Conservation (phyloP, 768 basidiomycete genomes). For the Trametes cingulata region DNA sequence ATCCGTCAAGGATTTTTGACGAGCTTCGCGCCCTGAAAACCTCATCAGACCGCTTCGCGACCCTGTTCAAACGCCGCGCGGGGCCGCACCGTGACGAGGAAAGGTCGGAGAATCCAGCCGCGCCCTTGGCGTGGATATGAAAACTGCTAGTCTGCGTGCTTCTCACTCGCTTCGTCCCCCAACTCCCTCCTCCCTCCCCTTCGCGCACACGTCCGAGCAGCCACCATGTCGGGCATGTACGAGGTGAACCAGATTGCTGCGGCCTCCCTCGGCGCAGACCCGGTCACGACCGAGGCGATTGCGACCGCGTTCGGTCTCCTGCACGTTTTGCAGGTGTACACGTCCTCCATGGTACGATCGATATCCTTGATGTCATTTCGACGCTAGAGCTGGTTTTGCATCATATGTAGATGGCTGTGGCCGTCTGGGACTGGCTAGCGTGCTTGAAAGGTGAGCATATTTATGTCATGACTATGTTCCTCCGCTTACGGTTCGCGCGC, state of each 20-base stretch:
- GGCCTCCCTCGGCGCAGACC: slow-evolving; percentile 9
- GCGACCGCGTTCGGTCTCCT: slow-evolving; percentile 10
- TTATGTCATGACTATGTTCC: too few species aligned
- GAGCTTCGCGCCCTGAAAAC: too few species aligned
- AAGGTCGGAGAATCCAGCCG: too few species aligned
- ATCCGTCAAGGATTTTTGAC: too few species aligned
- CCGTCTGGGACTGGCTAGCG: slow-evolving; percentile 12
- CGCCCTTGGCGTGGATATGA: too few species aligned
- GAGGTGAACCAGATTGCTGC: slow-evolving; percentile 16
- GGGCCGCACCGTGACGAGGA: too few species aligned
- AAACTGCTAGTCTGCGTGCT: too few species aligned
- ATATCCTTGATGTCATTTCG: background rate
- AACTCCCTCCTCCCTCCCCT: background rate
- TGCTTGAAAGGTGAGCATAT: slow-evolving; percentile 4
- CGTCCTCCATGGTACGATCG: slow-evolving; percentile 4
- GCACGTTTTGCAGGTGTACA: slow-evolving; percentile 11
- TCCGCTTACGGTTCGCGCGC: background rate
- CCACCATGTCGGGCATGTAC: slow-evolving; percentile 12
- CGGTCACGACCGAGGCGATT: slow-evolving; percentile 3
- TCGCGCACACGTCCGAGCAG: background rate
- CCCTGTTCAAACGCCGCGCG: too few species aligned
- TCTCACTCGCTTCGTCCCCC: background rate
- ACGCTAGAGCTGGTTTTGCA: background rate
- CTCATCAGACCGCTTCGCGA: too few species aligned
- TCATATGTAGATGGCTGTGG: slow-evolving; percentile 2